Conservation (phyloP, 2,329 filamentous ascomycete genomes). For the Fusarium keratoplasticum region DNA sequence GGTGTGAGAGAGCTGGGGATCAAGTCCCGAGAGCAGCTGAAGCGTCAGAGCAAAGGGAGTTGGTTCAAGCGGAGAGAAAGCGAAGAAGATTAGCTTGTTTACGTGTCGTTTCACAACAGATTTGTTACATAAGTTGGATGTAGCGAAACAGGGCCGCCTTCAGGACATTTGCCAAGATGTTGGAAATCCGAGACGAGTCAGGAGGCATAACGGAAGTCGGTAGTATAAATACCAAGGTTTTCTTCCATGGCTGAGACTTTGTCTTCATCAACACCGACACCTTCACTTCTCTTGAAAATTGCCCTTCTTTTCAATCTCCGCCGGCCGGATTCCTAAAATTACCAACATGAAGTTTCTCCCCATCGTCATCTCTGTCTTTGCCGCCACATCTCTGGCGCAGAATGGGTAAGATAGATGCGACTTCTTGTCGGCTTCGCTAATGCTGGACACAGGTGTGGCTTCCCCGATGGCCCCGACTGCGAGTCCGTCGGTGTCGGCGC, state of each 20-base stretch:
- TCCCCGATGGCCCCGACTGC: constrained; percentile 12
- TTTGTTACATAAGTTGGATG: neutral
- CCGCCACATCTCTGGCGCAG: neutral
- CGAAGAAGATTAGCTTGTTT: neutral
- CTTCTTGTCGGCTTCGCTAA: neutral
- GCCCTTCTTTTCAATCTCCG: neutral
- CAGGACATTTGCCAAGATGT: neutral
- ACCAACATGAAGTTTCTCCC: neutral
- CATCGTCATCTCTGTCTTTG: neutral
- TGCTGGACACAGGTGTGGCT: neutral
- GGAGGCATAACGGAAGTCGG: neutral
- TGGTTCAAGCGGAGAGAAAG: constrained; percentile 1
- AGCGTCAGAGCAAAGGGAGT: neutral
- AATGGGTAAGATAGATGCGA: neutral
- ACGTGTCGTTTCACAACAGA: neutral
- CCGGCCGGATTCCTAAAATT: neutral
- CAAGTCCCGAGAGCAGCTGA: neutral
- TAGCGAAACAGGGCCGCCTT: neutral
- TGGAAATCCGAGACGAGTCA: neutral
- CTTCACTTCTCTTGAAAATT: neutral
- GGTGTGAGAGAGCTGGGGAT: constrained; percentile 15
- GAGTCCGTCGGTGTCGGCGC: constrained; percentile 7
- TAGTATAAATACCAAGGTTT: neutral
- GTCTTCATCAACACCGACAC: neutral
- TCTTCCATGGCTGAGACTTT: neutral